Evolutionary conservation across 441 rosid genomes (phyloP).

Genomic region (Biscutella laevigata): DNA sequence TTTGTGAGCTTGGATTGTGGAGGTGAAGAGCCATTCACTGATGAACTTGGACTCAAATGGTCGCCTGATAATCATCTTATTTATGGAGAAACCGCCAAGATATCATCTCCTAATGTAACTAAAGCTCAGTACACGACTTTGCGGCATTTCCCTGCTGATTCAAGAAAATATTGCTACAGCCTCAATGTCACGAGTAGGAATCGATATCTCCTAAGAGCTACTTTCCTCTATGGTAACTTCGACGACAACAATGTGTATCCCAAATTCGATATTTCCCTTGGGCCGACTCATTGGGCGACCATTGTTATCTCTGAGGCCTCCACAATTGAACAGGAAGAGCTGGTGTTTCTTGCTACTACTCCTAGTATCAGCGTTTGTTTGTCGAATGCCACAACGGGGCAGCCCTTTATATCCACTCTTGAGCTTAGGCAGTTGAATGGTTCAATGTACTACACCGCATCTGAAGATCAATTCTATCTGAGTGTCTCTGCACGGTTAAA

Average conservation of each 20-base stretch:
- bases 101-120: constrained; percentile 52
- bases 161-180: constrained; percentile 81
- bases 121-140: constrained; percentile 63
- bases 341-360: constrained; percentile 73
- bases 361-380: constrained; percentile 68
- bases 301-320: constrained; percentile 72
- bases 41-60: constrained; percentile 80
- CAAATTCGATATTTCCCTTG: constrained; percentile 77
- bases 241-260: constrained; percentile 85
- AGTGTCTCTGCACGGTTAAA: constrained; percentile 82
- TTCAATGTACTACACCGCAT: constrained; percentile 52
- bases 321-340: constrained; percentile 59
- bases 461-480: constrained; percentile 62
- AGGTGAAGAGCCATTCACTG: constrained; percentile 57
- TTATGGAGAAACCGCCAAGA: constrained; percentile 52
- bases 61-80: constrained; percentile 48
- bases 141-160: constrained; percentile 88
- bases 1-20: constrained; percentile 94
- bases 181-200: constrained; percentile 60
- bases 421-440: constrained; percentile 95
- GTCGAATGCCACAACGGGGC: constrained; percentile 93
- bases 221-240: constrained; percentile 85
- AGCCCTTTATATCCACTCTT: constrained; percentile 91
- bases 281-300: constrained; percentile 91
- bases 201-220: constrained; percentile 78